These are phyloP conservation scores for Aureobasidium sp. DNA, from an alignment of 2,329 filamentous ascomycete genomes.

Conservation along the genomic window DNA sequence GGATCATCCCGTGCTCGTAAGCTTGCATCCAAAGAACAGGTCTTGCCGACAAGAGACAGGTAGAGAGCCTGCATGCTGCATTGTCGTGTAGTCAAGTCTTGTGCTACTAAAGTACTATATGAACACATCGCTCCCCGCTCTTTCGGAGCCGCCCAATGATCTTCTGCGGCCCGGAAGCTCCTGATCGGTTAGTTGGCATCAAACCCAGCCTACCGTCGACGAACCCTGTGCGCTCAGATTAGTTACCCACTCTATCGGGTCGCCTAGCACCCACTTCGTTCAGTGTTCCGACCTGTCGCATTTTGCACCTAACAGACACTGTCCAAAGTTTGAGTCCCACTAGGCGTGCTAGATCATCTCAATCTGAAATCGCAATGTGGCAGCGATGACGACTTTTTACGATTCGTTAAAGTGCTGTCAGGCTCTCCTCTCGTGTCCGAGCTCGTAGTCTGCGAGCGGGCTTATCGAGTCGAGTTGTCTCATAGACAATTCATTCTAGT, in stretches of 20 bases:
- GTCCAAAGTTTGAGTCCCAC: constrained; percentile 10
- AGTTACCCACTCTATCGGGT: constrained; percentile 10
- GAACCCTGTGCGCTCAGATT: constrained; percentile 13
- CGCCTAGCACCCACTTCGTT: constrained; percentile 5
- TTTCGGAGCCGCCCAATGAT: constrained; percentile 13
- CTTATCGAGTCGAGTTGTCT: neutral
- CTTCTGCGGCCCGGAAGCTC: constrained; percentile 14
- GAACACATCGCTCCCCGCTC: constrained; percentile 11
- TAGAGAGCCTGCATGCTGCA: constrained; percentile 14
- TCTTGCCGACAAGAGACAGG: constrained; percentile 13
- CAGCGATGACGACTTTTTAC: neutral
- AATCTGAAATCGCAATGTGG: neutral
- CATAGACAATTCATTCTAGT: constrained; percentile 3
- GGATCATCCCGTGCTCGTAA: constrained; percentile 6
- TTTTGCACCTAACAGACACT: constrained; percentile 4
- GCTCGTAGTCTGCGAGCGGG: neutral
- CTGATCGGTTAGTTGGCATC: constrained; percentile 11
- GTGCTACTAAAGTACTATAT: neutral
- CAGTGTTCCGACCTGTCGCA: constrained; percentile 11
- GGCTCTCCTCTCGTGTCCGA: neutral
- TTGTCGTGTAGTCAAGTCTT: constrained; percentile 15
- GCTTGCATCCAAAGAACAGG: constrained; percentile 8
- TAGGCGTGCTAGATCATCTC: neutral
- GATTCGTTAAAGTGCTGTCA: neutral
- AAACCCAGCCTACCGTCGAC: constrained; percentile 14